These are phyloP conservation scores for Ustilago trichophora DNA, from an alignment of 1,284 basidiomycete genomes.

Conservation along the genomic window DNA sequence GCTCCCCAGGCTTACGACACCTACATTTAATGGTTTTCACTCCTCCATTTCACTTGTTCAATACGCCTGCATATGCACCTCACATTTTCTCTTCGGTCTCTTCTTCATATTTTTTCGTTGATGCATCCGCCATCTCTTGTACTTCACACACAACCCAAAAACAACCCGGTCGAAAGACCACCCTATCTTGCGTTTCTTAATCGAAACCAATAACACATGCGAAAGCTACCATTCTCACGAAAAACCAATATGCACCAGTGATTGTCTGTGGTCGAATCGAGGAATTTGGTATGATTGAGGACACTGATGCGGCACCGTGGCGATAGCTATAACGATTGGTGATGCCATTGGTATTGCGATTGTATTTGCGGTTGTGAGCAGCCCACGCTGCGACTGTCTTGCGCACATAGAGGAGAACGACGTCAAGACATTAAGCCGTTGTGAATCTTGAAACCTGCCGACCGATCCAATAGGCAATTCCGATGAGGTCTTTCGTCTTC, in stretches of 20 bases:
- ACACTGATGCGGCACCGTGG: too few species aligned
- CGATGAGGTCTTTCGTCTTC: too few species aligned
- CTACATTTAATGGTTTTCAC: constrained; percentile 59
- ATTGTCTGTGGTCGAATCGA: too few species aligned
- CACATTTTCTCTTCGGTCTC: constrained; percentile 2
- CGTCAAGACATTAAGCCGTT: too few species aligned
- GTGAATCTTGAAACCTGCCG: too few species aligned
- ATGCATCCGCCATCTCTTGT: constrained; percentile 24
- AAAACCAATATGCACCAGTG: background rate
- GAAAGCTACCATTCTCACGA: constrained; percentile 32
- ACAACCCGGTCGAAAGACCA: constrained; percentile 26
- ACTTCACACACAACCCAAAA: constrained; percentile 27
- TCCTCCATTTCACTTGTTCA: background rate
- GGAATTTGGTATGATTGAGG: too few species aligned
- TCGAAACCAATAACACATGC: constrained; percentile 23
- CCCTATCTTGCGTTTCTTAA: constrained; percentile 3
- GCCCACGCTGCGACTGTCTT: too few species aligned
- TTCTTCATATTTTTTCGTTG: constrained; percentile 10
- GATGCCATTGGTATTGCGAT: too few species aligned
- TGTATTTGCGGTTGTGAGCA: too few species aligned
- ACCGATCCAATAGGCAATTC: too few species aligned
- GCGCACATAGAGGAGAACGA: too few species aligned
- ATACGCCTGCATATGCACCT: constrained; percentile 12
- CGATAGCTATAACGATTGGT: too few species aligned
- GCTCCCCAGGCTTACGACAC: constrained; percentile 79